These are phyloP conservation scores for Xylariaceae sp. DNA, from an alignment of 2,329 filamentous ascomycete genomes.

Conservation along the genomic window DNA sequence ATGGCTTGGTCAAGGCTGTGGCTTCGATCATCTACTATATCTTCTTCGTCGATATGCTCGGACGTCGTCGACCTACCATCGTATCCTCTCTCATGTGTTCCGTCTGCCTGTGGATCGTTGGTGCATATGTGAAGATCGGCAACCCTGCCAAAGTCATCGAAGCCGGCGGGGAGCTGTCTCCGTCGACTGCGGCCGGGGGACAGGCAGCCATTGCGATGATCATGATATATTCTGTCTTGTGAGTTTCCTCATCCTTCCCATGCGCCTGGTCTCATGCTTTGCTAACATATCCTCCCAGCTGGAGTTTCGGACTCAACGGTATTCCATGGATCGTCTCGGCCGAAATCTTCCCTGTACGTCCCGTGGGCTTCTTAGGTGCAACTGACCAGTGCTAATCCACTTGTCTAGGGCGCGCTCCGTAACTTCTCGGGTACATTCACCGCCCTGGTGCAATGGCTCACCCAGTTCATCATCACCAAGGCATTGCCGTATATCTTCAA, in stretches of 20 bases:
- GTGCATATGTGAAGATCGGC: slow-evolving; percentile 48
- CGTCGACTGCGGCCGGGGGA: slow-evolving; percentile 40
- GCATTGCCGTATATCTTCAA: slow-evolving; percentile 41
- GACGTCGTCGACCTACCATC: slow-evolving; percentile 37
- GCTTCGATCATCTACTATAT: slow-evolving; percentile 37
- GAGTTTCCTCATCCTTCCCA: slow-evolving; percentile 19
- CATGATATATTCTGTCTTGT: slow-evolving; percentile 51
- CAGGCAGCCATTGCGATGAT: slow-evolving; percentile 51
- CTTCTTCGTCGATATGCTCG: slow-evolving; percentile 35
- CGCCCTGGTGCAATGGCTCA: slow-evolving; percentile 3
- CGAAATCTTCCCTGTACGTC: slow-evolving; percentile 40
- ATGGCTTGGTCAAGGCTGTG: slow-evolving; percentile 41
- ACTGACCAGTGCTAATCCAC: slow-evolving; percentile 36
- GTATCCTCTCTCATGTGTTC: slow-evolving; percentile 44
- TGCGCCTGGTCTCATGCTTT: too few relatives aligned
- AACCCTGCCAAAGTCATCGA: slow-evolving; percentile 42
- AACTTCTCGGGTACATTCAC: too few relatives aligned
- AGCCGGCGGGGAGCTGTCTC: slow-evolving; percentile 36
- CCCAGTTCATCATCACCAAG: slow-evolving; percentile 40
- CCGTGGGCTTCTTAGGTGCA: slow-evolving; percentile 37
- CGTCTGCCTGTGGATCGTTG: slow-evolving; percentile 46
- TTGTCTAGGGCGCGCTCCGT: slow-evolving; percentile 24
- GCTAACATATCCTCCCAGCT: slow-evolving; percentile 21
- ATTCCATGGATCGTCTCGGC: slow-evolving; percentile 42
- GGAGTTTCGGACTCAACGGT: slow-evolving; percentile 41